phyloP scores from a whole-genome alignment of 371 early-diverging fungal species.

The Mucor indicus region DNA sequence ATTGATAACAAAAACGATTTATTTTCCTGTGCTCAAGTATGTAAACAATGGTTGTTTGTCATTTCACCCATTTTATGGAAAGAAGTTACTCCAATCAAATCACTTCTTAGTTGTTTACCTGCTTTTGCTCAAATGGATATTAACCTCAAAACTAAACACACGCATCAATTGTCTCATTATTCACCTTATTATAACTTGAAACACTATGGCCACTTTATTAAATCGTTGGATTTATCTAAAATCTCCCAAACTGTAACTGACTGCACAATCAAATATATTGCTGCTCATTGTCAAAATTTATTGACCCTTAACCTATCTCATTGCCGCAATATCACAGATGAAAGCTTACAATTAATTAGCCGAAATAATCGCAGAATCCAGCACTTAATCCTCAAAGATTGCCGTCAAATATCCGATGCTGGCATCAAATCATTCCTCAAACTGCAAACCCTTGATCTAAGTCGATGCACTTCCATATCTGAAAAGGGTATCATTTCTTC shows the following conservation, averaged over 20 bases:
- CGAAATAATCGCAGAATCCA: conserved; percentile 2
- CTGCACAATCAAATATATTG: conserved; percentile 25
- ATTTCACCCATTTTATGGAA: conserved; percentile 37
- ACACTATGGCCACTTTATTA: conserved; percentile 27
- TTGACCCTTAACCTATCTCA: conserved; percentile 13
- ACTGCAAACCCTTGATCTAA: conserved; percentile 17
- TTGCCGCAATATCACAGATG: conserved; percentile 22
- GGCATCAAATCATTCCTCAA: conserved; percentile 24
- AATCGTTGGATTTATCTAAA: conserved; percentile 18
- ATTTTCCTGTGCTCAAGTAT: conserved; percentile 26
- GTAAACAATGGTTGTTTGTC: conserved; percentile 32
- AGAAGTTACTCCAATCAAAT: conserved; percentile 20
- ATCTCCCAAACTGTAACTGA: conserved; percentile 22
- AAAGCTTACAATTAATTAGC: conserved; percentile 15
- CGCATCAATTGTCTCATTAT: conserved; percentile 10
- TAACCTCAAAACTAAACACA: conserved; percentile 6
- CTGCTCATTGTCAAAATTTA: conserved; percentile 21
- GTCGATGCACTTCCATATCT: conserved; percentile 22
- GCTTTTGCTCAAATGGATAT: conserved; percentile 6
- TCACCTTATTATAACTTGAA: conserved; percentile 24
- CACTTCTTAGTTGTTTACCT: conserved; percentile 21
- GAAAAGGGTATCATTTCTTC: conserved; percentile 18
- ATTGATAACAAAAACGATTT: conserved; percentile 14
- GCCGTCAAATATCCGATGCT: conserved; percentile 22
- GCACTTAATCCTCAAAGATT: conserved; percentile 22